Percentiles rank a stretch among this genome's conserved stretches.
Evolutionary conservation across 306 rosid species (phyloP).

Genomic region (Hippophae tibetana): DNA sequence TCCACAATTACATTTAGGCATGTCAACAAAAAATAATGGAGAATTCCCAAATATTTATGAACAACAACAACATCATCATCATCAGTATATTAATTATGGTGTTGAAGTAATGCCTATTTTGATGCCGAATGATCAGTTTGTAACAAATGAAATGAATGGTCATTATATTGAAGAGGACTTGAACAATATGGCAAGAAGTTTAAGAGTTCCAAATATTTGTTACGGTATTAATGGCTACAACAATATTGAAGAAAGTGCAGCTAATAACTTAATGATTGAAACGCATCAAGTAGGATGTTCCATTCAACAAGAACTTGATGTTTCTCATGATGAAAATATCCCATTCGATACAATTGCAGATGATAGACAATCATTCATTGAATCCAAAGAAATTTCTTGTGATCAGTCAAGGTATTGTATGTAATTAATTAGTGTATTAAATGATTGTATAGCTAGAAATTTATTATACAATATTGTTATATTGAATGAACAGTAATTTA

Average conservation of each 20-base stretch:
- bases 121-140: background rate
- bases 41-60: background rate
- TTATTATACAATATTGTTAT: no score
- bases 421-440: background rate
- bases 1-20: slow-evolving; percentile 16
- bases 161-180: slow-evolving; percentile 7
- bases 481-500: no score
- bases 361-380: slow-evolving; percentile 22
- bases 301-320: slow-evolving; percentile 18
- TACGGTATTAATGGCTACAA: background rate
- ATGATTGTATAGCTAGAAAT: background rate
- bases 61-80: background rate
- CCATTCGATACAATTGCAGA: slow-evolving; percentile 28
- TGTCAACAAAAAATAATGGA: background rate
- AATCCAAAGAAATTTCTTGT: slow-evolving; percentile 22
- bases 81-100: background rate
- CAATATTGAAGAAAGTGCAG: background rate
- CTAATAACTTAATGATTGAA: background rate
- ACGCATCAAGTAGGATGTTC: slow-evolving; percentile 5
- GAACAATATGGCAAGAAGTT: slow-evolving; percentile 11
- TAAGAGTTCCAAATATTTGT: slow-evolving; percentile 7
- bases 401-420: slow-evolving; percentile 31
- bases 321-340: slow-evolving; percentile 21
- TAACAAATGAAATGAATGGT: slow-evolving; percentile 6
- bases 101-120: background rate